A percentile compares a stretch with the other conserved stretches of the same genome.
These are phyloP conservation scores for Cordyceps sp. DNA, from an alignment of 2,329 filamentous ascomycete genomes.

Conservation along the genomic window DNA sequence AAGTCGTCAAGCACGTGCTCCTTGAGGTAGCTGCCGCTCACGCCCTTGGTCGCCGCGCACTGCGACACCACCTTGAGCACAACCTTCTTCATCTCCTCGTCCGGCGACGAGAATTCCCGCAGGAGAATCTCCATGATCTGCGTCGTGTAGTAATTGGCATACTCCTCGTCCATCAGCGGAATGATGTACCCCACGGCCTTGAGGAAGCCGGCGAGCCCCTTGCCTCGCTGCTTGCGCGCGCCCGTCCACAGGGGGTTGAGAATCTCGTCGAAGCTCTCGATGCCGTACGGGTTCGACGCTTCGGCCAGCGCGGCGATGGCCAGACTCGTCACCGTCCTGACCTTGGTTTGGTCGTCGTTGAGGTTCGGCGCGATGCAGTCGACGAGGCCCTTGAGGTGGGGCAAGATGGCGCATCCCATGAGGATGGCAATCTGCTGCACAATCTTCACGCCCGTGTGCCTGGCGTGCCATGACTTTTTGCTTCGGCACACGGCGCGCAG, in stretches of 20 bases:
- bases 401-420: constrained; percentile 93
- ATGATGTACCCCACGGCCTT: constrained; percentile 98
- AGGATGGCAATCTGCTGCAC: constrained; percentile 97
- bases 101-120: constrained; percentile 87
- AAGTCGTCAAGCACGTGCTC: constrained; percentile 91
- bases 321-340: constrained; percentile 86
- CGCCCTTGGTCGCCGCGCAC: constrained; percentile 84
- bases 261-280: constrained; percentile 96
- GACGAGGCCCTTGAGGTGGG: constrained; percentile 87
- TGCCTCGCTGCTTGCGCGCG: constrained; percentile 87
- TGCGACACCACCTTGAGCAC: constrained; percentile 95
- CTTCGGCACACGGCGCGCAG: constrained; percentile 88
- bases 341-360: constrained; percentile 95
- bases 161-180: constrained; percentile 97
- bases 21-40: constrained; percentile 87
- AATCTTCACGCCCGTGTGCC: constrained; percentile 97
- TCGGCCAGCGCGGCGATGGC: constrained; percentile 91
- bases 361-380: constrained; percentile 93
- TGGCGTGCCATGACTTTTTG: constrained; percentile 97
- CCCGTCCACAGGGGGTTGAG: constrained; percentile 95
- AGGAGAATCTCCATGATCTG: constrained; percentile 98
- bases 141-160: constrained; percentile 95
- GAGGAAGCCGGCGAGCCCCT: constrained; percentile 85
- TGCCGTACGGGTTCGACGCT: constrained; percentile 94
- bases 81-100: constrained; percentile 99